These are phyloP conservation scores for Neonectria sp. DNA, from an alignment of 2,329 filamentous ascomycete genomes.

Conservation along the genomic window DNA sequence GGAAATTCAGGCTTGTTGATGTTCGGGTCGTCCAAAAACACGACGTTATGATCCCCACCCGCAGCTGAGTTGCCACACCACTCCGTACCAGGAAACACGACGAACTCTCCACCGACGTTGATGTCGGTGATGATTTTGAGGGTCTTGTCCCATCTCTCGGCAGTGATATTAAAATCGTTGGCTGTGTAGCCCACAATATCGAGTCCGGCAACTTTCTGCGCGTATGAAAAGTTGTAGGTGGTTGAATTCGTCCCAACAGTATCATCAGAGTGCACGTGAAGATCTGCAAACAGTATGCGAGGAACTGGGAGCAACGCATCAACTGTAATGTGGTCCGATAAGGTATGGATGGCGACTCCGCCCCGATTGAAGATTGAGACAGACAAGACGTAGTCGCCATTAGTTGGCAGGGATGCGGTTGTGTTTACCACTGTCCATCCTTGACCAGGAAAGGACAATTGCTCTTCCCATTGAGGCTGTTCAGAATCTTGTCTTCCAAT, in stretches of 20 bases:
- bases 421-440: slow-evolving; percentile 7
- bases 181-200: slow-evolving; percentile 56
- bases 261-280: slow-evolving; percentile 56
- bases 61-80: slow-evolving; percentile 55
- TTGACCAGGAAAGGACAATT: neutral
- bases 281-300: slow-evolving; percentile 50
- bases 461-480: neutral
- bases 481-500: neutral
- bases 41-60: slow-evolving; percentile 50
- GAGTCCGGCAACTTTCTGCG: slow-evolving; percentile 52
- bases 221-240: slow-evolving; percentile 56
- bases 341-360: neutral
- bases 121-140: slow-evolving; percentile 44
- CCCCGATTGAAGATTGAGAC: neutral
- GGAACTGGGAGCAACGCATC: slow-evolving; percentile 38
- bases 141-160: slow-evolving; percentile 50
- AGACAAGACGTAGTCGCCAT: slow-evolving; percentile 2
- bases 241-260: slow-evolving; percentile 55
- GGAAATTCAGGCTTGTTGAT: slow-evolving; percentile 46
- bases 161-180: slow-evolving; percentile 57
- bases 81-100: slow-evolving; percentile 53
- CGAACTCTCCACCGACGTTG: slow-evolving; percentile 44
- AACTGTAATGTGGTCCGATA: slow-evolving; percentile 37
- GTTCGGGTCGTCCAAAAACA: slow-evolving; percentile 51
- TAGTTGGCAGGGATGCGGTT: neutral